phyloP scores from a whole-genome alignment of 495 filamentous ascomycete genomes.

The Pyrenula aspistea region DNA sequence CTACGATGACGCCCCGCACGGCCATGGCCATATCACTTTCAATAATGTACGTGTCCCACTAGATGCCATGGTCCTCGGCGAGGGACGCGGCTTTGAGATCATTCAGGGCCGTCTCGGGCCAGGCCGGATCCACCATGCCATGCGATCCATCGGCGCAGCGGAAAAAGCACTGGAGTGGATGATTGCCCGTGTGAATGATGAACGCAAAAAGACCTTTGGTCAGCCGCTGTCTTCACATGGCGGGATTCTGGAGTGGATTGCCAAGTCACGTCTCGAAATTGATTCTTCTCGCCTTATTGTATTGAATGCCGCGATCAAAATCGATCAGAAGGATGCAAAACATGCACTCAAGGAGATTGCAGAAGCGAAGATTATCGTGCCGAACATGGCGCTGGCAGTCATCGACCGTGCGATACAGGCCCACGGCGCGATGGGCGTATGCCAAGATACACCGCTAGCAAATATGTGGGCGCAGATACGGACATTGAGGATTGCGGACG shows the following conservation, averaged over 20 bases:
- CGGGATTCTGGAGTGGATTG: constrained; percentile 89
- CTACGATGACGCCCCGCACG: constrained; percentile 90
- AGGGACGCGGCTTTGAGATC: constrained; percentile 91
- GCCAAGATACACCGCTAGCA: constrained; percentile 82
- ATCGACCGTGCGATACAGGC: constrained; percentile 83
- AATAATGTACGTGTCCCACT: constrained; percentile 71
- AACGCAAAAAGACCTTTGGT: constrained; percentile 73
- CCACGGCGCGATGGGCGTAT: constrained; percentile 75
- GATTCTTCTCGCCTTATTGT: constrained; percentile 79
- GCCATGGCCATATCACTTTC: constrained; percentile 83
- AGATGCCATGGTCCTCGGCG: constrained; percentile 68
- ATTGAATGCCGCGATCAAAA: constrained; percentile 81
- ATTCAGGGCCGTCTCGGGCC: constrained; percentile 89
- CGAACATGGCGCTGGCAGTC: constrained; percentile 60
- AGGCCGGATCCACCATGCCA: constrained; percentile 87
- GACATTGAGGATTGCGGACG: constrained; percentile 77
- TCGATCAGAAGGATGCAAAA: constrained; percentile 72
- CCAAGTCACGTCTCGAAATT: constrained; percentile 79
- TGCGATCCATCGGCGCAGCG: constrained; percentile 80
- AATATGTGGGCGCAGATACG: constrained; percentile 76
- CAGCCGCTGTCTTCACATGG: constrained; percentile 70
- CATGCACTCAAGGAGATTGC: constrained; percentile 74
- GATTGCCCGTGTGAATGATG: constrained; percentile 80
- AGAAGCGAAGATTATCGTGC: constrained; percentile 76
- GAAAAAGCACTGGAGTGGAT: constrained; percentile 82